Base-by-base conservation (phyloP, 805 yeast genomes). In the Saccharomycopsis vini region DNA sequence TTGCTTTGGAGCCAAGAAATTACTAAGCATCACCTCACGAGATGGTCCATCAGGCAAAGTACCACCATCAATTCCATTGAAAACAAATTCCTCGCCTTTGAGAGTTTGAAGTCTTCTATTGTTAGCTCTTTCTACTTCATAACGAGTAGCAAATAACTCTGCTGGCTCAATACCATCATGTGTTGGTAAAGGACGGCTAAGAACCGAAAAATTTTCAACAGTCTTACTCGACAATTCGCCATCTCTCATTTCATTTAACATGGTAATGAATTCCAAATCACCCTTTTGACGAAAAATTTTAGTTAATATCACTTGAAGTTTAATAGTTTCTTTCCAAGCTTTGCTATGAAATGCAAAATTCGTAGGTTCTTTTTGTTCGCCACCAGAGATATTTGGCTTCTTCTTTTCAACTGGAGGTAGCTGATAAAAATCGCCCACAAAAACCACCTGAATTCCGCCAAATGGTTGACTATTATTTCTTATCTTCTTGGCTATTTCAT, bases 361-460 rank as follows among this genome's bases (percentile, higher is more conserved):
- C 2, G 66, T 58, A 40, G 49, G 63, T 37, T 45, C 52, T 6
- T 52, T 53, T 2, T 50, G 44, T 61, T 56, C 1, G 56, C 54
- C 1, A 62, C 15, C 18, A 6, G 10, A 13, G 15, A 2, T 22
- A 16, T 22, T 18, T 7, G 6, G 10, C 62, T 48, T 39, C 21
- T 46, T 53, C 43, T 61, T 68, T 12, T 67, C 59, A 5, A 80
- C 86, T 0, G 95, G 95, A 0, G 95, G 95, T 36, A 84, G 61
- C 56, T 84, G 95, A 57, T 75, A 83, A 57, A 84, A 84, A 58
- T 84, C 95, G 5, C 95, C 94, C 63, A 86, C 79, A 13, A 79
- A 72, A 26, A 84, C 71, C 15, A 84, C 54, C 53, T 84, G 95
- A 19, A 84, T 77, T 0, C 92, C 92, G 20, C 95, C 95, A 66